Conservation (phyloP, 2,329 filamentous ascomycete genomes). For the Dothiorella sarmentorum region DNA sequence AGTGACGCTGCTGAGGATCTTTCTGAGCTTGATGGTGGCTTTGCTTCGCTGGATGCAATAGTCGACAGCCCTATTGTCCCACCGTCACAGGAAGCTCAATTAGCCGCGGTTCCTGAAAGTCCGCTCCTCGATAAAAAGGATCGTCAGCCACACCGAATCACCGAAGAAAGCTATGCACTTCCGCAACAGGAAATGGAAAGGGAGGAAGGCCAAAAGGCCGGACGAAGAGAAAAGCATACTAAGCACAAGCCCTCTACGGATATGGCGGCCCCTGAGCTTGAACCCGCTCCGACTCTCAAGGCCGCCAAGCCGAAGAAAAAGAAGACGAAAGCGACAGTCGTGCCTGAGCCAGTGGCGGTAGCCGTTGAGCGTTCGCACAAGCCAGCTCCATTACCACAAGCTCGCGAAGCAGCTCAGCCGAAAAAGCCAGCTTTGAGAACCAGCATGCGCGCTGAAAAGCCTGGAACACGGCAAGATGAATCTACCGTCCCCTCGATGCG, state of each 20-base stretch:
- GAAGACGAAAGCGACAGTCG: constrained; percentile 26
- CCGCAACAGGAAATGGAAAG: background rate
- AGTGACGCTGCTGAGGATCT: constrained; percentile 75
- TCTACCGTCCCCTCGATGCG: background rate
- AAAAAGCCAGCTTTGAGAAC: constrained; percentile 43
- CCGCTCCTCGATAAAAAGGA: constrained; percentile 36
- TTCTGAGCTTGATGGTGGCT: constrained; percentile 63
- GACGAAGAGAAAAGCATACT: background rate
- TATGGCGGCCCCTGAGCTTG: background rate
- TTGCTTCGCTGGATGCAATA: constrained; percentile 70
- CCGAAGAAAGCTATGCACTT: background rate
- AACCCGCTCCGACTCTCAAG: background rate
- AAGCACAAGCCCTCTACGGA: constrained; percentile 20
- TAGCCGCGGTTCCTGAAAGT: constrained; percentile 7
- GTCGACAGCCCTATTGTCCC: constrained; percentile 55
- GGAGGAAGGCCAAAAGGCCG: background rate
- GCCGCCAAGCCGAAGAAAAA: constrained; percentile 41
- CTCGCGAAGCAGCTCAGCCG: constrained; percentile 27
- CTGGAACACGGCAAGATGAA: constrained; percentile 20
- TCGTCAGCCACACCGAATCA: constrained; percentile 53
- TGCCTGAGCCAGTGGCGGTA: constrained; percentile 3
- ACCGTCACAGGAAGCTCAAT: background rate
- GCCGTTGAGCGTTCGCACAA: background rate
- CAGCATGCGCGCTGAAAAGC: constrained; percentile 27
- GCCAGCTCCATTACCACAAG: constrained; percentile 16